Percentiles rank a stretch among this genome's conserved stretches.
Evolutionary conservation across 2,329 filamentous ascomycete genomes (phyloP).

Genomic region (Penicillium sp.): DNA sequence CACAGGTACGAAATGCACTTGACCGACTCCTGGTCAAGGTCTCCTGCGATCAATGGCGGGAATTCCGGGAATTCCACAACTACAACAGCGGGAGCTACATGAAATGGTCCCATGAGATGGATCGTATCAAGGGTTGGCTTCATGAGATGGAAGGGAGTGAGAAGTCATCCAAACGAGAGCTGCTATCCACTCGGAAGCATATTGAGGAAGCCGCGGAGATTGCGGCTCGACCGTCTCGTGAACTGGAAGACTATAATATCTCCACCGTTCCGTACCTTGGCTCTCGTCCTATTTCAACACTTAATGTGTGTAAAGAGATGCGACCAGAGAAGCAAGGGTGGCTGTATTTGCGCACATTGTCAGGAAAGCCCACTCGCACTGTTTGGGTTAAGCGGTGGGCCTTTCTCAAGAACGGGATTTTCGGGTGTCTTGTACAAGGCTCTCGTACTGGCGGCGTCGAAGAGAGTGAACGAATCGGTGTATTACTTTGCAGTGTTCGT

Average conservation of each 20-base stretch:
- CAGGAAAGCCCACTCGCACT: conserved; percentile 86
- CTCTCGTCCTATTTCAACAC: conserved; percentile 62
- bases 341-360: conserved; percentile 77
- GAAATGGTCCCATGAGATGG: conserved; percentile 76
- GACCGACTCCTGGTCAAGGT: conserved; percentile 84
- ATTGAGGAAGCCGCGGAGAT: conserved; percentile 75
- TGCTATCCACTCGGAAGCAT: conserved; percentile 73
- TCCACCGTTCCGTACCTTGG: conserved; percentile 88
- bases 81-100: conserved; percentile 60
- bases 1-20: conserved; percentile 77
- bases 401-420: conserved; percentile 92
- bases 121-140: conserved; percentile 87
- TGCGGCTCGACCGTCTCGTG: conserved; percentile 74
- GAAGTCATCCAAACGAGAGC: conserved; percentile 74
- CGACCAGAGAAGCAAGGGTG: conserved; percentile 86
- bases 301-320: conserved; percentile 53
- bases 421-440: conserved; percentile 88
- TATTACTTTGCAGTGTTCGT: conserved; percentile 87
- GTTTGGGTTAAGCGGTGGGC: conserved; percentile 91
- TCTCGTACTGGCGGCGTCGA: conserved; percentile 78
- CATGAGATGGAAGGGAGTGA: conserved; percentile 93
- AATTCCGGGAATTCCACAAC: conserved; percentile 73
- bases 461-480: conserved; percentile 93
- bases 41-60: conserved; percentile 82
- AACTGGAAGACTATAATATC: conserved; percentile 86